Base-by-base conservation (phyloP, 2,329 filamentous ascomycete genomes). In the Arthrobotrys musiformis region DNA sequence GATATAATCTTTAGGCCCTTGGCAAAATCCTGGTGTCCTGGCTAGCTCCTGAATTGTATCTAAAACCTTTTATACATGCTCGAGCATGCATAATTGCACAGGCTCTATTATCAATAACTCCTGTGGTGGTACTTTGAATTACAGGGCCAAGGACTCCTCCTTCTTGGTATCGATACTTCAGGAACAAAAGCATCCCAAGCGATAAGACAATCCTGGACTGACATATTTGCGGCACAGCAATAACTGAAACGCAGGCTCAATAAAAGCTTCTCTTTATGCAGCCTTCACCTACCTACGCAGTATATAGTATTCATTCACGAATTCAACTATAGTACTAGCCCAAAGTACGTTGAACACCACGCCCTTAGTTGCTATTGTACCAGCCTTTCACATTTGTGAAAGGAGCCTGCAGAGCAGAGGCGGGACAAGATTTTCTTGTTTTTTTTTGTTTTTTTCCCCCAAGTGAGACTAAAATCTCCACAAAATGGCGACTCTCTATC, bases 211-310 rank as follows among this genome's bases (percentile, higher is more conserved):
- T 33, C 62, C 62, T 58, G 56, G 62, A 37, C 35, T 46, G 42
- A 44, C 37, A 54, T 15, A 30, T 61, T 54, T 40, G 33, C 50
- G 61, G 46, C 50, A 56, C 62, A 68, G 48, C 24, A 76, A 68
- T 50, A 52, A 50, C 68, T 76, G 70, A 76, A 76, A 76, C 70
- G 63, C 44, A 76, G 70, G 70, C 70, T 76, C 46, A 76, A 76
- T 76, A 56, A 33, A 60, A 61, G 35, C 44, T 74, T 54, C 9
- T 4, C 52, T 58, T 46, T 24, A 48, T 52, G 42, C 52, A 56
- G 30, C 58, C 40, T 28, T 52, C 15, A 7, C 37, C 22, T 6
- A 24, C 13, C 24, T 44, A 8, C 2, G 3, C 44, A 24, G 22
- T 22, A n/a, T n/a, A n/a, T n/a, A n/a, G n/a, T n/a, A n/a, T n/a